Evolutionary conservation across 1,139 yeast species (phyloP), one percentile per base, ranked within the genome.

Genomic region (Yamadazyma membranifaciens): DNA sequence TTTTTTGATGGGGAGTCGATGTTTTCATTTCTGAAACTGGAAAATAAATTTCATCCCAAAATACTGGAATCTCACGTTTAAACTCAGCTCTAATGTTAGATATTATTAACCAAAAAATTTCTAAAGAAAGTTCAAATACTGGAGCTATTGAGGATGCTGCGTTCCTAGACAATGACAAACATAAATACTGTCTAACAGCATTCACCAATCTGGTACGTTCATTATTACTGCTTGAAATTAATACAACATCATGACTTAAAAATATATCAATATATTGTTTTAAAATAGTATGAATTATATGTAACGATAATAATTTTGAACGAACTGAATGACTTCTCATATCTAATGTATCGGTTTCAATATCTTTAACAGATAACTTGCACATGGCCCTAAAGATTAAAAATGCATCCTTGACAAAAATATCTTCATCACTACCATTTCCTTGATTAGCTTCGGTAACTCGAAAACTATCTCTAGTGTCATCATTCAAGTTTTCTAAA

Each of bases 141-240:
- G 97, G 94, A 0, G 96, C 87, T 40, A 88, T 73, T 3, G 92
- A 86, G 25, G 95, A 87, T 0, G 97, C 94, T 0, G 98, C 96
- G 63, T 94, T 94, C 58, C 95, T 79, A 0, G 96, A 86, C 41
- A 94, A 71, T 3, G 92, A 76, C 37, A 88, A 73, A 55, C 96
- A 86, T 26, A 91, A 62, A 52, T 91, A 89, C 57, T 88, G 95
- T 57, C 92, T 81, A 26, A 88, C 78, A 0, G 97, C 88, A 54
- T 83, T 83, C 34, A 88, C 78, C 45, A 94, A 78, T 30, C 83
- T 64, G 0, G 87, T 80, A 22, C 53, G 53, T 37, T 84, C 88
- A 39, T 74, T 74, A 2, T 80, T 70, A 34, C 78, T 72, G 15
- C 78, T 63, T 7, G 86, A 78, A 34, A 75, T 65, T 39, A 89